Evolutionary conservation across 2,329 filamentous ascomycete species (phyloP).

Genomic region (Rutstroemia sp.): DNA sequence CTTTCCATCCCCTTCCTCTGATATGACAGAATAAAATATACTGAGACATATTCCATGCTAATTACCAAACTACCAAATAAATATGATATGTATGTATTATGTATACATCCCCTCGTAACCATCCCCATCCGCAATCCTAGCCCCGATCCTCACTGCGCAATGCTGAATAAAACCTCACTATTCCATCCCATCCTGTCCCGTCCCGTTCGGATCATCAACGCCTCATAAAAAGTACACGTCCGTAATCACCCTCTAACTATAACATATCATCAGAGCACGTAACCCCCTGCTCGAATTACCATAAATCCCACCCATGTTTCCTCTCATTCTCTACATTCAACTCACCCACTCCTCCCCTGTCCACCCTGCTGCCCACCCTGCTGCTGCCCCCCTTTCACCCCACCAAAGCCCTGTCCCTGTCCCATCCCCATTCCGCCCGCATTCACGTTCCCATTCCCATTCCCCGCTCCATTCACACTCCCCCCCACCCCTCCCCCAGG

Average conservation of each 20-base stretch:
- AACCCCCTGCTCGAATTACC: too few relatives aligned
- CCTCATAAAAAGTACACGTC: too few relatives aligned
- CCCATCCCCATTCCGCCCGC: background rate
- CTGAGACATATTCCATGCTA: too few relatives aligned
- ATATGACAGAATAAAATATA: background rate
- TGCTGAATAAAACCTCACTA: background rate
- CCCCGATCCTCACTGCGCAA: too few relatives aligned
- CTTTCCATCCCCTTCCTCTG: background rate
- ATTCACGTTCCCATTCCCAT: background rate
- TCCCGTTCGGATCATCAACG: background rate
- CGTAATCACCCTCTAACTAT: too few relatives aligned
- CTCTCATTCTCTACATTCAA: too few relatives aligned
- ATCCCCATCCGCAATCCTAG: too few relatives aligned
- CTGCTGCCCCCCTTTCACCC: background rate
- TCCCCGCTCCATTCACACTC: background rate
- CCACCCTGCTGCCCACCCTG: background rate
- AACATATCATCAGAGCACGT: too few relatives aligned
- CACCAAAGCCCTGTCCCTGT: background rate
- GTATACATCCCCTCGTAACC: too few relatives aligned
- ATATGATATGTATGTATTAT: too few relatives aligned
- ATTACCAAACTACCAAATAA: too few relatives aligned
- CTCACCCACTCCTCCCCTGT: too few relatives aligned
- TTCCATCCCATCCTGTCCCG: background rate
- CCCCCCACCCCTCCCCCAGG: background rate
- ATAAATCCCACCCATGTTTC: background rate